A percentile compares a stretch with the other conserved stretches of the same genome.
phyloP scores from a whole-genome alignment of 2,329 filamentous ascomycete species.

The Calonectria honghensis region DNA sequence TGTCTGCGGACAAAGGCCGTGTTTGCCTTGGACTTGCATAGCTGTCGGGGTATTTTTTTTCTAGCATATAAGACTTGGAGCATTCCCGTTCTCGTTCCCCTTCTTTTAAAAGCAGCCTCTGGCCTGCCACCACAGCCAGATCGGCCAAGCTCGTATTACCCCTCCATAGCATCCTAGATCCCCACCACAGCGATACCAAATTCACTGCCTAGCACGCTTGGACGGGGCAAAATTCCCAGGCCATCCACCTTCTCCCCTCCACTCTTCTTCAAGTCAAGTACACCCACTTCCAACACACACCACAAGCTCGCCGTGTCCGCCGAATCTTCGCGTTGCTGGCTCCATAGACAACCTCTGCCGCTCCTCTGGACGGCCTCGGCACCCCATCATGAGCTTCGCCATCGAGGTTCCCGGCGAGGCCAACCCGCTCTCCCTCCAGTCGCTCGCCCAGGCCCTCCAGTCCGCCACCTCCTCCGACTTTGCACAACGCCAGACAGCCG shows the following conservation, averaged over 20 bases:
- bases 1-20: conserved; percentile 4
- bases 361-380: conserved; percentile 48
- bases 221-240: conserved; percentile 41
- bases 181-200: conserved; percentile 43
- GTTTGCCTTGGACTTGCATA: conserved; percentile 11
- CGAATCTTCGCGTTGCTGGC: conserved; percentile 29
- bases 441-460: conserved; percentile 79
- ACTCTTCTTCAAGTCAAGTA: conserved; percentile 39
- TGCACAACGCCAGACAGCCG: conserved; percentile 78
- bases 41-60: conserved; percentile 3
- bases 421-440: conserved; percentile 78
- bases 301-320: conserved; percentile 32
- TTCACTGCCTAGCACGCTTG: conserved; percentile 39
- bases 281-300: conserved; percentile 12
- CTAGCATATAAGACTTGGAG: neutral
- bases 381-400: conserved; percentile 76
- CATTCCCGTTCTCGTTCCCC: neutral
- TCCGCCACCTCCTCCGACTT: conserved; percentile 78
- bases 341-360: conserved; percentile 40
- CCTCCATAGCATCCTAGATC: conserved; percentile 43
- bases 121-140: conserved; percentile 1
- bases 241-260: conserved; percentile 38
- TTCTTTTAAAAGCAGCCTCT: neutral
- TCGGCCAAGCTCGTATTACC: conserved; percentile 45
- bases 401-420: conserved; percentile 90